A percentile compares a stretch with the other conserved stretches of the same genome.
These are phyloP conservation scores for Xylaria sp. DNA, from an alignment of 2,329 filamentous ascomycete genomes.

Conservation along the genomic window DNA sequence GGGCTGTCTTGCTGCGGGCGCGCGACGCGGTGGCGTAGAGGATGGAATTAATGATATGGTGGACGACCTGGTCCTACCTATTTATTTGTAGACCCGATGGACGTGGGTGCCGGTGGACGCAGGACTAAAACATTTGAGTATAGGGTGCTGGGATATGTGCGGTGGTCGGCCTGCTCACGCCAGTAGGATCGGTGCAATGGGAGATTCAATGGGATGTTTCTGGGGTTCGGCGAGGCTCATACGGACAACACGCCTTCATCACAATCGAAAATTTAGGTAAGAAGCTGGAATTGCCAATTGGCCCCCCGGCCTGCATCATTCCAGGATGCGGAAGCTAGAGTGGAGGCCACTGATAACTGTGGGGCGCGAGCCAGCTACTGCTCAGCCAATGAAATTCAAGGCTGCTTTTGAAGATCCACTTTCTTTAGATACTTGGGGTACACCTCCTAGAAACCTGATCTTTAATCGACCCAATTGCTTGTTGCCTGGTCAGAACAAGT, in stretches of 20 bases:
- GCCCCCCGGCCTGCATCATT: background rate
- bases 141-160: constrained; percentile 3
- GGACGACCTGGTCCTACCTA: constrained; percentile 24
- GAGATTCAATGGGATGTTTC: background rate
- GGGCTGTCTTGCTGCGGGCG: constrained; percentile 6
- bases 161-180: background rate
- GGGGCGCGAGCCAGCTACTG: background rate
- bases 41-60: constrained; percentile 12
- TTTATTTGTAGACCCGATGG: constrained; percentile 25
- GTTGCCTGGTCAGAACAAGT: no score
- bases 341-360: background rate
- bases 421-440: no score
- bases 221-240: constrained; percentile 1
- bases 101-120: constrained; percentile 24
- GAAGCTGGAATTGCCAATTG: constrained; percentile 1
- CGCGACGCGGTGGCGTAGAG: constrained; percentile 8
- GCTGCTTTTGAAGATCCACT: no score
- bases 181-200: background rate
- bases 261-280: constrained; percentile 13
- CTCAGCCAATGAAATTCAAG: background rate
- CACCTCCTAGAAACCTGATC: no score
- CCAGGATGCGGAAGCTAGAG: constrained; percentile 7
- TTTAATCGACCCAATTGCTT: no score
- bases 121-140: constrained; percentile 26
- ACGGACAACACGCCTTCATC: constrained; percentile 1